Evolutionary conservation across 2,329 filamentous ascomycete species (phyloP).

Genomic region (Elsinoe ampelina): DNA sequence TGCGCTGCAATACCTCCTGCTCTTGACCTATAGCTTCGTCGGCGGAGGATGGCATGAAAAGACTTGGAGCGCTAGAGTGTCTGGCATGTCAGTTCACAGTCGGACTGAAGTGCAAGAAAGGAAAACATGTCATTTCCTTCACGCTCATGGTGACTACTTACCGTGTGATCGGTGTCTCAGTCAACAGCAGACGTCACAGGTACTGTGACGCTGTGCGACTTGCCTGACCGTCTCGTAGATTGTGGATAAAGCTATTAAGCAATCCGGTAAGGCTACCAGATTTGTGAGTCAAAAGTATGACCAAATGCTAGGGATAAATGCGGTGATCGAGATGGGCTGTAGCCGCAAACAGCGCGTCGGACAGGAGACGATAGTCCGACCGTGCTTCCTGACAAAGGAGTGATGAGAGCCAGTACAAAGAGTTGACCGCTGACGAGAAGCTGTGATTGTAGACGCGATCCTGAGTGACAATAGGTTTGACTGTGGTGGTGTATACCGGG

Average conservation of each 20-base stretch:
- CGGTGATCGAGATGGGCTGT: background rate
- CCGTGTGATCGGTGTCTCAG: slow-evolving; percentile 13
- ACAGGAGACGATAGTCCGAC: background rate
- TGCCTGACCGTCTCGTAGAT: background rate
- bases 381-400: background rate
- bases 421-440: background rate
- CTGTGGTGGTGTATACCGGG: background rate
- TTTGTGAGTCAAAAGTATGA: background rate
- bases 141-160: background rate
- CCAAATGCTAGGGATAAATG: background rate
- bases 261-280: background rate
- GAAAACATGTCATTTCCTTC: background rate
- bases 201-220: slow-evolving; percentile 8
- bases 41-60: slow-evolving; percentile 17
- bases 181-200: slow-evolving; percentile 8
- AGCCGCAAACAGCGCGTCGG: slow-evolving; percentile 10
- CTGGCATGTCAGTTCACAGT: background rate
- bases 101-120: background rate
- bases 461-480: background rate
- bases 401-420: background rate
- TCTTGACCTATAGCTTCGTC: slow-evolving; percentile 17
- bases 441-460: background rate
- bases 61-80: background rate
- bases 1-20: slow-evolving; percentile 13
- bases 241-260: background rate